Evolutionary conservation across 2,329 filamentous ascomycete species (phyloP).

Genomic region (Hymenoscyphus occultus): DNA sequence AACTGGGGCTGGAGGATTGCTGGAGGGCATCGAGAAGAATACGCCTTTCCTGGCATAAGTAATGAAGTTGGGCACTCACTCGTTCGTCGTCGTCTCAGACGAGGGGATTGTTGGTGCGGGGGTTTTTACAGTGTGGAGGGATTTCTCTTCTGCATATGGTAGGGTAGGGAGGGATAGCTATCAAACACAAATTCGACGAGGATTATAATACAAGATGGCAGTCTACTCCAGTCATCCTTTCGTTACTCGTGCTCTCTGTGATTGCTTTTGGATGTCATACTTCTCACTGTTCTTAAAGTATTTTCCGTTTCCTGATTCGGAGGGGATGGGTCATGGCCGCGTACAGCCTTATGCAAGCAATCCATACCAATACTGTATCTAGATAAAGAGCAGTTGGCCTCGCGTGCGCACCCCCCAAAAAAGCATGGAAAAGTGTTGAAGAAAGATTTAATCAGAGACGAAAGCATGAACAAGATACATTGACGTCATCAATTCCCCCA

Average conservation of each 20-base stretch:
- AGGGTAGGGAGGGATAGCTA: conserved; percentile 14
- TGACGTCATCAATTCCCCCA: too few relatives aligned
- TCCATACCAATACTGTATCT: too few relatives aligned
- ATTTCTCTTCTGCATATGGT: conserved; percentile 22
- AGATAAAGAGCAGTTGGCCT: too few relatives aligned
- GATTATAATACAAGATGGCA: conserved; percentile 17
- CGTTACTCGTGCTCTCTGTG: neutral
- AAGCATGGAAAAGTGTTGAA: too few relatives aligned
- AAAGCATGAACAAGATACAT: too few relatives aligned
- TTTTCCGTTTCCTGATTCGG: conserved; percentile 28
- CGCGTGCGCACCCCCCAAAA: too few relatives aligned
- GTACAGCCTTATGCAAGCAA: neutral
- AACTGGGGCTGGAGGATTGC: conserved; percentile 20
- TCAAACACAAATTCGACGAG: conserved; percentile 9
- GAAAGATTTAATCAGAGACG: too few relatives aligned
- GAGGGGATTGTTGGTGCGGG: neutral
- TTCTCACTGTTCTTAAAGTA: neutral
- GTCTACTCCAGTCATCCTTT: neutral
- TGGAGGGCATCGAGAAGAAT: conserved; percentile 30
- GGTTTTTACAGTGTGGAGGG: conserved; percentile 9
- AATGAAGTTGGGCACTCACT: conserved; percentile 14
- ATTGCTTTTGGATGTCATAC: neutral
- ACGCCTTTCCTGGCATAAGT: conserved; percentile 19
- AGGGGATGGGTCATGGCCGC: conserved; percentile 36
- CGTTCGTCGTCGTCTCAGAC: neutral